Base-by-base conservation (phyloP, 1,284 basidiomycete genomes). In the Cutaneotrichosporon cutaneum region DNA sequence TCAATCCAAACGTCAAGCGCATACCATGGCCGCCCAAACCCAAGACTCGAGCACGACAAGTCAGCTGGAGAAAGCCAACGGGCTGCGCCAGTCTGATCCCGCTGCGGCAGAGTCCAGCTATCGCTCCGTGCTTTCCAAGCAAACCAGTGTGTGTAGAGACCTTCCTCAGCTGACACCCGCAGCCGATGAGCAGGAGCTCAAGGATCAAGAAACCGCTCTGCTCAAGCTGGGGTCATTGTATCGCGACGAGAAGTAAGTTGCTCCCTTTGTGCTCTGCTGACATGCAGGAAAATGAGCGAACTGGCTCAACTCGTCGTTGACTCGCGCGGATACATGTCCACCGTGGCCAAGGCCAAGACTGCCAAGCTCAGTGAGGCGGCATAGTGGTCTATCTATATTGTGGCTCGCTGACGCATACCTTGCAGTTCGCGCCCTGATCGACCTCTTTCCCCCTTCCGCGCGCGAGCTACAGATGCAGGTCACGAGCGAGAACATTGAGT, bases 331-430 rank as follows among this genome's bases (percentile, higher is more conserved):
- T 95, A 96, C 82, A 93, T 97, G 87, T 89, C 90, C 0, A 89
- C 90, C 16, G 93, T 94, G 1, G 94, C 95, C 27, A 99, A 99
- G 80, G 95, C 96, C 9, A 99, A 99, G 82, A 97, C 95, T 0
- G 94, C 95, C 3, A 97, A 97, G 82, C 86, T 98, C 66, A 94
- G 92, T 93, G 67, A 67, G 89, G 10, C n/a, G 16, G 13, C n/a
- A 21, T 1, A n/a, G n/a, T n/a, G n/a, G 7, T 32, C 8, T 13
- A 18, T 35, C 27, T 11, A 18, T 13, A 1, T 30, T 13, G 13
- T 5, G 26, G 6, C 22, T 26, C 14, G 33, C 21, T 26, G n/a
- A 45, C 26, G n/a, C 16, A 35, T 60, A 32, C 24, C 22, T 51
- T 27, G 3, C 68, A 94, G 92, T 95, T 79, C 88, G 94, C 58